Conservation (phyloP, 1,139 yeast species). For the Cylindricascospora bacillispora region DNA sequence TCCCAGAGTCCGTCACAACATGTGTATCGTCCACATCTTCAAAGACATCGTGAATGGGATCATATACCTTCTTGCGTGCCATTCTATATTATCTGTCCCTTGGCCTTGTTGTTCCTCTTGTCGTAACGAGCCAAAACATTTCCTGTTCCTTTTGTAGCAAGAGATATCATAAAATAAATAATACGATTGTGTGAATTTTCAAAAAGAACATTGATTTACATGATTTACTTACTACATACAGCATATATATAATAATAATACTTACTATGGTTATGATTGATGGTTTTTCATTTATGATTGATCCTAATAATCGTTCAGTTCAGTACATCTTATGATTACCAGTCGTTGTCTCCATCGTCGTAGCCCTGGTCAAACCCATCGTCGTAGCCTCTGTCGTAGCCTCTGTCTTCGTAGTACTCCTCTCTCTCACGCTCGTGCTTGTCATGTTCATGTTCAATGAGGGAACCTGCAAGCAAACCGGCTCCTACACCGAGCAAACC, state of each 20-base stretch:
- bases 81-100: conserved; percentile 4
- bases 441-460: conserved; percentile 29
- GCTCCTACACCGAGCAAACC: conserved; percentile 69
- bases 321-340: too few species aligned
- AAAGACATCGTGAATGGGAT: conserved; percentile 26
- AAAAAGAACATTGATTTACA: too few species aligned
- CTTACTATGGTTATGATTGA: too few species aligned
- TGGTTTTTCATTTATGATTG: too few species aligned
- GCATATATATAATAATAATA: too few species aligned
- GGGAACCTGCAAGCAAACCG: conserved; percentile 65
- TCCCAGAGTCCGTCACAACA: conserved; percentile 1
- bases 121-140: background rate
- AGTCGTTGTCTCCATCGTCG: conserved; percentile 8
- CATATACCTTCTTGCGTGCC: conserved; percentile 24
- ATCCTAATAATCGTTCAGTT: too few species aligned
- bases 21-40: conserved; percentile 12
- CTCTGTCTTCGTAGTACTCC: conserved; percentile 13
- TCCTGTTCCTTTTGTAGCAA: too few species aligned
- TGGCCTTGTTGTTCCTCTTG: background rate
- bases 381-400: conserved; percentile 19
- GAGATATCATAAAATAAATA: too few species aligned
- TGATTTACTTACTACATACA: too few species aligned
- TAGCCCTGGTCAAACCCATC: conserved; percentile 18
- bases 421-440: conserved; percentile 8
- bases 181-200: too few species aligned